These are phyloP conservation scores for Aspergillus thermomutatus DNA, from an alignment of 2,329 filamentous ascomycete genomes.

Conservation along the genomic window DNA sequence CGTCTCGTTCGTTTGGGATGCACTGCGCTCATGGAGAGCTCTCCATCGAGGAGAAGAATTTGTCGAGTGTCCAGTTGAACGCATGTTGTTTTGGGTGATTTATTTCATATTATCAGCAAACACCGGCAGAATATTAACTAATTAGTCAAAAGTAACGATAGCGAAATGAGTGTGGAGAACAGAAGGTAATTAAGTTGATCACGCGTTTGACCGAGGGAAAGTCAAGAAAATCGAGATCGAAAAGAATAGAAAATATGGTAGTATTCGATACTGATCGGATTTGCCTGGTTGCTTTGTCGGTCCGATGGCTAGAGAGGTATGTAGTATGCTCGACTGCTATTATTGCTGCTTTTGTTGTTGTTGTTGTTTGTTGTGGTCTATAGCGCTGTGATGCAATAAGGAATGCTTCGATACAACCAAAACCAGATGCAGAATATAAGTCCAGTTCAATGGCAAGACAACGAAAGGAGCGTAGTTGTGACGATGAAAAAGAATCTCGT, in stretches of 20 bases:
- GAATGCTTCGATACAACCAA: conserved; percentile 27
- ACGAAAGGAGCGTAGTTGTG: conserved; percentile 20
- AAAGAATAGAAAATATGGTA: background rate
- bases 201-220: background rate
- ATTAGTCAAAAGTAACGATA: conserved; percentile 2
- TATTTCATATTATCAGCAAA: conserved; percentile 28
- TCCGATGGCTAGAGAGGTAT: background rate
- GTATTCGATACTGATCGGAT: background rate
- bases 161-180: background rate
- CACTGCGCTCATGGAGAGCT: conserved; percentile 45
- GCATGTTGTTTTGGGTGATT: conserved; percentile 31
- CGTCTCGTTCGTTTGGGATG: conserved; percentile 45
- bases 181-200: background rate
- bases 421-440: conserved; percentile 17
- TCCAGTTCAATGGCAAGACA: conserved; percentile 12
- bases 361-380: conserved; percentile 24
- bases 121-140: conserved; percentile 8
- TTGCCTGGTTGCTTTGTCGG: background rate
- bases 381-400: conserved; percentile 23
- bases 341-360: conserved; percentile 12
- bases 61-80: conserved; percentile 27
- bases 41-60: conserved; percentile 36
- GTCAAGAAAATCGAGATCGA: background rate
- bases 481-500: conserved; percentile 13
- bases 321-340: conserved; percentile 2